Conservation (phyloP, 2,329 filamentous ascomycete genomes). For the Talaromyces sp. region DNA sequence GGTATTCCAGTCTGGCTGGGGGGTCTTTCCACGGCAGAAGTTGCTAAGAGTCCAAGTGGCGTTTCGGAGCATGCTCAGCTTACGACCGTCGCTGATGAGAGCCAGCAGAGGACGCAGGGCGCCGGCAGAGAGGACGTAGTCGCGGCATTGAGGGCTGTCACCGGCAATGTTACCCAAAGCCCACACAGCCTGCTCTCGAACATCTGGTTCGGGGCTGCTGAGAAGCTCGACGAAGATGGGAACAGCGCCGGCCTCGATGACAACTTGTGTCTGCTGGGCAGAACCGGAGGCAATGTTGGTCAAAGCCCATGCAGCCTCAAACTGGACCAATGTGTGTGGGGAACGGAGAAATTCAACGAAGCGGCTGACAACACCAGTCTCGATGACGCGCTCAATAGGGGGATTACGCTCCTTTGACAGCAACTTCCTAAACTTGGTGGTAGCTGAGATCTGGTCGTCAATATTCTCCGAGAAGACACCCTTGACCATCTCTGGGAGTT, state of each 20-base stretch:
- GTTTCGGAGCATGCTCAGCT: slow-evolving; percentile 98
- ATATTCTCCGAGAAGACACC: slow-evolving; percentile 99
- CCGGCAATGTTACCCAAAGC: slow-evolving; percentile 97
- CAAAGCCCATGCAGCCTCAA: slow-evolving; percentile 97
- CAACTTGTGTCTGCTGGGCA: slow-evolving; percentile 94
- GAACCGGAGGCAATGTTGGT: slow-evolving; percentile 99
- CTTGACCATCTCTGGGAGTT: slow-evolving; percentile 95
- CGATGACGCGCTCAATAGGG: slow-evolving; percentile 97
- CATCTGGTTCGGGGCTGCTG: slow-evolving; percentile 92
- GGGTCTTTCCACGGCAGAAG: slow-evolving; percentile 99
- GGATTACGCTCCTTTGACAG: slow-evolving; percentile 98
- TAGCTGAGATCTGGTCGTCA: slow-evolving; percentile 93
- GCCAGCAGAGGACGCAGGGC: slow-evolving; percentile 85
- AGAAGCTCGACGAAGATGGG: slow-evolving; percentile 98
- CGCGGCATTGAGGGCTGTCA: slow-evolving; percentile 94
- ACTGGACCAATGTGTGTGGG: slow-evolving; percentile 95
- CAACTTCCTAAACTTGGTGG: slow-evolving; percentile 97
- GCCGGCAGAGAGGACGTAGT: slow-evolving; percentile 88
- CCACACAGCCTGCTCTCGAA: slow-evolving; percentile 97
- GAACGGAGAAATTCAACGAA: slow-evolving; percentile 98
- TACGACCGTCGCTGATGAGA: slow-evolving; percentile 92
- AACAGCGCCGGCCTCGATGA: slow-evolving; percentile 95
- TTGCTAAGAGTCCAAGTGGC: slow-evolving; percentile 99
- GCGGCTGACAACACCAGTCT: slow-evolving; percentile 93
- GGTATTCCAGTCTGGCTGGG: slow-evolving; percentile 95